Conservation (phyloP, 2,329 filamentous ascomycete species). For the Orbilia quercus region DNA sequence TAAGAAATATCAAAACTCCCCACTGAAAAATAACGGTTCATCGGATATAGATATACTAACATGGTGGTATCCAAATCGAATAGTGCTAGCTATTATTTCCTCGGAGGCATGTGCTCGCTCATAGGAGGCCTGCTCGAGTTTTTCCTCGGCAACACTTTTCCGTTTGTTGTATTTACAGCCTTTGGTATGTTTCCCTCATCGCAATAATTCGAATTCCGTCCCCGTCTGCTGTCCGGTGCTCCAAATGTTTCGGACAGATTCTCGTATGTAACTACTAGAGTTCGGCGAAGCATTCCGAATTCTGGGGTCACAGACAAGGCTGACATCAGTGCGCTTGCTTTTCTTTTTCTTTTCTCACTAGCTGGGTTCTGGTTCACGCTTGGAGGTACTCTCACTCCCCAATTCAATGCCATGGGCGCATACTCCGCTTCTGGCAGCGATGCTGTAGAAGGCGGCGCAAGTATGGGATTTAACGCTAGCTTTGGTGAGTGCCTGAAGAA, state of each 20-base stretch:
- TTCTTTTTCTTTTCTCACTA: slow-evolving; percentile 3
- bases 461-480: slow-evolving; percentile 55
- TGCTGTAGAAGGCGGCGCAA: slow-evolving; percentile 54
- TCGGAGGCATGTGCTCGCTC: slow-evolving; percentile 69
- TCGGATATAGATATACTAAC: slow-evolving; percentile 17
- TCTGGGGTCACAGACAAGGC: not conserved
- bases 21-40: not conserved
- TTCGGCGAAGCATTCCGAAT: not conserved
- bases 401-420: slow-evolving; percentile 67
- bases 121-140: slow-evolving; percentile 70
- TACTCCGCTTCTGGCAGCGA: slow-evolving; percentile 63
- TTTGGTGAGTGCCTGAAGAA: slow-evolving; percentile 30
- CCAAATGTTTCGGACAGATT: not conserved
- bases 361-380: slow-evolving; percentile 70
- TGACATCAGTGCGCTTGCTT: slow-evolving; percentile 13
- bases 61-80: not conserved
- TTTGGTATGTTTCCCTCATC: slow-evolving; percentile 63
- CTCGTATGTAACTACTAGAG: slow-evolving; percentile 3
- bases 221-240: no score
- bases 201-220: no score
- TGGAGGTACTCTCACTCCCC: slow-evolving; percentile 69
- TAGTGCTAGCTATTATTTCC: slow-evolving; percentile 68
- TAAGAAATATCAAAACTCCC: slow-evolving; percentile 61
- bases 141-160: slow-evolving; percentile 71
- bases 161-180: slow-evolving; percentile 69